Conservation (phyloP, 1,139 yeast species). For the Diutina siamensis region DNA sequence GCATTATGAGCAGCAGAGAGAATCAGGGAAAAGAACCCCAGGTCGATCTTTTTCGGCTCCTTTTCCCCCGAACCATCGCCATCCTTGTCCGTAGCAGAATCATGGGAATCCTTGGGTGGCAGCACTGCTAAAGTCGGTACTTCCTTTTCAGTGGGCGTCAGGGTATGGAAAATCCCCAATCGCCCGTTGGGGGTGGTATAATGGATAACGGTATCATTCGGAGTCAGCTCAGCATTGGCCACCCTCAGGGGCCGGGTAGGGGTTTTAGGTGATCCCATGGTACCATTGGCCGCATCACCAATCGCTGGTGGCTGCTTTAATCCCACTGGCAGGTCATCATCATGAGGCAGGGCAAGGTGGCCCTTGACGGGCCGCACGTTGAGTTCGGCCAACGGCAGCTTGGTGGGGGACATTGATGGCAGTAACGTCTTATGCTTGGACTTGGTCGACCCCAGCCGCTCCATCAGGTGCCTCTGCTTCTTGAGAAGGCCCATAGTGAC, state of each 20-base stretch:
- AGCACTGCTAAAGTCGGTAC: not conserved
- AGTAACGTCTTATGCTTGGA: not conserved
- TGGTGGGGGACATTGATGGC: not conserved
- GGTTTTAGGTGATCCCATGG: not conserved
- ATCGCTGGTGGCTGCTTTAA: not conserved
- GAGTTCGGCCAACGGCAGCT: not conserved
- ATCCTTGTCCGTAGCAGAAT: not conserved
- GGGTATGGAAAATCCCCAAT: not conserved
- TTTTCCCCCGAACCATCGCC: not conserved
- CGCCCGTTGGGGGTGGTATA: not conserved
- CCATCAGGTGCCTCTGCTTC: not conserved
- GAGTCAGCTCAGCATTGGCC: not conserved
- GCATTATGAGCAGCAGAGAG: conserved; percentile 22
- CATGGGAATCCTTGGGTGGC: not conserved
- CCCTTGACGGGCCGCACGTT: not conserved
- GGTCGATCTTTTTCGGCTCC: not conserved
- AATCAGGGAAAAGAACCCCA: conserved; percentile 18
- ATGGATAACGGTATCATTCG: conserved; percentile 1
- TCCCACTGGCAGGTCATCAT: conserved; percentile 3
- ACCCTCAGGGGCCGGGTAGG: not conserved
- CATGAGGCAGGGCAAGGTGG: not conserved
- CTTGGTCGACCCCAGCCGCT: not conserved
- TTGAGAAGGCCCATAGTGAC: not conserved
- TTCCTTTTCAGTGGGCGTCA: not conserved
- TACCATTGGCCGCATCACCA: not conserved